These are phyloP conservation scores for Flaveria trinervia DNA, from an alignment of 129 eudicot genomes.

Conservation along the genomic window DNA sequence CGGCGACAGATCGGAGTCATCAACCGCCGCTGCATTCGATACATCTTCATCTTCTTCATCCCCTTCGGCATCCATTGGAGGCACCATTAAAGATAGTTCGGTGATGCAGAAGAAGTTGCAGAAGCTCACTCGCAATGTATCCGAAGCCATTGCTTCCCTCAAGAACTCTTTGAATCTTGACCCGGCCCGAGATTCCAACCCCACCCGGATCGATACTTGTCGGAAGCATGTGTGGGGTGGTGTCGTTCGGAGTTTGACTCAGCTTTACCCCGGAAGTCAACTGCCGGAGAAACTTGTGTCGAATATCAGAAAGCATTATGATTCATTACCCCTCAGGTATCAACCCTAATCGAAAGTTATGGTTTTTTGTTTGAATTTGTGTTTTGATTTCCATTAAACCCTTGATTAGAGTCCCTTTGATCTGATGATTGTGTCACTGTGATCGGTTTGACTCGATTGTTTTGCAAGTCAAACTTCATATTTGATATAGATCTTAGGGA, in stretches of 20 bases:
- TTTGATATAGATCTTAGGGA: slow-evolving; percentile 22
- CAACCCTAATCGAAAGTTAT: too few relatives aligned
- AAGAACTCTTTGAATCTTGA: slow-evolving; percentile 88
- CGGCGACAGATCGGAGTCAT: slow-evolving; percentile 79
- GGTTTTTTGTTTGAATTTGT: too few relatives aligned
- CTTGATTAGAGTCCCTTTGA: too few relatives aligned
- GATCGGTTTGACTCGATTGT: too few relatives aligned
- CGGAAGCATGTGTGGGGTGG: slow-evolving; percentile 84
- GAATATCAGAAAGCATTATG: slow-evolving; percentile 90
- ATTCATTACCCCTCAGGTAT: slow-evolving; percentile 92
- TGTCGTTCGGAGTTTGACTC: slow-evolving; percentile 89
- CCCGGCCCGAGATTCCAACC: slow-evolving; percentile 63
- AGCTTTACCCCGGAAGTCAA: slow-evolving; percentile 98
- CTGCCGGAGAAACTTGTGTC: slow-evolving; percentile 96
- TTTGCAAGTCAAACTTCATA: background rate
- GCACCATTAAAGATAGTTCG: slow-evolving; percentile 42
- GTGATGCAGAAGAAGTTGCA: slow-evolving; percentile 81
- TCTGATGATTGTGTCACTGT: too few relatives aligned
- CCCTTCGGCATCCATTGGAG: slow-evolving; percentile 21
- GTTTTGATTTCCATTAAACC: too few relatives aligned
- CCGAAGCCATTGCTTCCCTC: slow-evolving; percentile 89
- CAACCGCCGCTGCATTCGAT: slow-evolving; percentile 39
- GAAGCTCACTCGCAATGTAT: slow-evolving; percentile 82
- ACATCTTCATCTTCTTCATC: slow-evolving; percentile 46
- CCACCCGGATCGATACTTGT: slow-evolving; percentile 53